Percentiles rank a stretch among this genome's conserved stretches.
Evolutionary conservation across 2,329 filamentous ascomycete genomes (phyloP).

Genomic region (Tolypocladium inflatum): DNA sequence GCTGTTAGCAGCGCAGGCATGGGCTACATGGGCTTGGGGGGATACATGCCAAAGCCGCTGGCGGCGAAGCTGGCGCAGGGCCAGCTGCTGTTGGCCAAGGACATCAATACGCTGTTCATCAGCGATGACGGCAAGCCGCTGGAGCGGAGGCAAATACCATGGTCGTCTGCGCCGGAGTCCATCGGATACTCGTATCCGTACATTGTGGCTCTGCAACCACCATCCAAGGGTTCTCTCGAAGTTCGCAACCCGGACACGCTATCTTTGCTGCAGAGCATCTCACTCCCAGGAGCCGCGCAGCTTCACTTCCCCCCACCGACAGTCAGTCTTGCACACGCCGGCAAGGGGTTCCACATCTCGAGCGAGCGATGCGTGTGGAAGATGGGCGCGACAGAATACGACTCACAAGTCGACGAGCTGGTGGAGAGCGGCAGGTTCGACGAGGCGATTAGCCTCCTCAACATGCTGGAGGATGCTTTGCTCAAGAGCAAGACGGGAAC

Average conservation of each 20-base stretch:
- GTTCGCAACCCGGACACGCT: slow-evolving; percentile 88
- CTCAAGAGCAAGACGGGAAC: slow-evolving; percentile 73
- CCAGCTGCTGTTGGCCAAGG: slow-evolving; percentile 88
- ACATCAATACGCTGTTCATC: slow-evolving; percentile 91
- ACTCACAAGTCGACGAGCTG: slow-evolving; percentile 77
- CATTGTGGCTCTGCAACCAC: slow-evolving; percentile 74
- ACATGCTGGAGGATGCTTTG: slow-evolving; percentile 87
- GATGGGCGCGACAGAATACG: slow-evolving; percentile 89
- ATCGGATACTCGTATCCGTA: slow-evolving; percentile 97
- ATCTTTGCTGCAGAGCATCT: slow-evolving; percentile 77
- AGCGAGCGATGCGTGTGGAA: slow-evolving; percentile 92
- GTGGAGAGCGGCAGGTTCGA: slow-evolving; percentile 68
- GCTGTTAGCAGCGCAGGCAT: slow-evolving; percentile 78
- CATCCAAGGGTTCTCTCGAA: slow-evolving; percentile 76
- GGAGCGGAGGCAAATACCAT: slow-evolving; percentile 83
- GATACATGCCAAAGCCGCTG: slow-evolving; percentile 84
- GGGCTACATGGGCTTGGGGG: slow-evolving; percentile 93
- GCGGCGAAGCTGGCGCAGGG: slow-evolving; percentile 74
- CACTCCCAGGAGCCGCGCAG: slow-evolving; percentile 70
- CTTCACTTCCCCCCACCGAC: slow-evolving; percentile 90
- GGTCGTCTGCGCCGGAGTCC: slow-evolving; percentile 77
- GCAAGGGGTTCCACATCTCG: slow-evolving; percentile 88
- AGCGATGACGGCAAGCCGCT: slow-evolving; percentile 72
- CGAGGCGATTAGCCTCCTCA: slow-evolving; percentile 82
- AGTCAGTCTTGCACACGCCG: slow-evolving; percentile 87